Percentiles rank a stretch among this genome's conserved stretches.
Evolutionary conservation across 495 filamentous ascomycete genomes (phyloP).

Genomic region (Schizothecium vesticola): DNA sequence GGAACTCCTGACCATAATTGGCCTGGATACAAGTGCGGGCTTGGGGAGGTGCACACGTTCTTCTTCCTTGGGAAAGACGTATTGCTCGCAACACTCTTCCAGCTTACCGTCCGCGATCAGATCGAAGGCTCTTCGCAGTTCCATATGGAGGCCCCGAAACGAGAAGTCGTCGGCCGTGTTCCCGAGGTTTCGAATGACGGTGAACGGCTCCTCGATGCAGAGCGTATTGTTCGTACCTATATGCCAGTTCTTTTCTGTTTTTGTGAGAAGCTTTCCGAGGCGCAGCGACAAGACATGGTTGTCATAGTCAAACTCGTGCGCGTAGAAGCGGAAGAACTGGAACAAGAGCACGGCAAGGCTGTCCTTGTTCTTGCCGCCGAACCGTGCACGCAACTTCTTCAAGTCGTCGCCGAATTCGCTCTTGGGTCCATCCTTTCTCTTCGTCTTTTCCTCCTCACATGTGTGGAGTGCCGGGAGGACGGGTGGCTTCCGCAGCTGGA

Average conservation of each 20-base stretch:
- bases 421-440: slow-evolving; percentile 55
- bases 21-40: slow-evolving; percentile 49
- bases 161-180: slow-evolving; percentile 96
- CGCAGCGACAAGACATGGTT: slow-evolving; percentile 79
- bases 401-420: slow-evolving; percentile 84
- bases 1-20: slow-evolving; percentile 46
- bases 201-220: slow-evolving; percentile 97
- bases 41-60: slow-evolving; percentile 66
- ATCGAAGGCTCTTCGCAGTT: slow-evolving; percentile 83
- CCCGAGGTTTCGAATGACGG: slow-evolving; percentile 83
- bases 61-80: slow-evolving; percentile 78
- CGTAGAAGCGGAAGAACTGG: slow-evolving; percentile 91
- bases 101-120: slow-evolving; percentile 69
- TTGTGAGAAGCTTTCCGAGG: slow-evolving; percentile 74
- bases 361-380: slow-evolving; percentile 76
- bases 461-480: slow-evolving; percentile 85
- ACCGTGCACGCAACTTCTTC: slow-evolving; percentile 56
- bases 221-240: slow-evolving; percentile 70
- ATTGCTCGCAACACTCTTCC: slow-evolving; percentile 75
- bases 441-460: slow-evolving; percentile 56
- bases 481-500: slow-evolving; percentile 84
- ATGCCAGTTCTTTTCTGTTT: slow-evolving; percentile 83
- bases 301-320: slow-evolving; percentile 87
- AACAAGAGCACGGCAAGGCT: slow-evolving; percentile 79
- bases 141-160: slow-evolving; percentile 82